Base-by-base conservation (phyloP, 1,284 basidiomycete genomes). In the Microbotryum silenes-acaulis region DNA sequence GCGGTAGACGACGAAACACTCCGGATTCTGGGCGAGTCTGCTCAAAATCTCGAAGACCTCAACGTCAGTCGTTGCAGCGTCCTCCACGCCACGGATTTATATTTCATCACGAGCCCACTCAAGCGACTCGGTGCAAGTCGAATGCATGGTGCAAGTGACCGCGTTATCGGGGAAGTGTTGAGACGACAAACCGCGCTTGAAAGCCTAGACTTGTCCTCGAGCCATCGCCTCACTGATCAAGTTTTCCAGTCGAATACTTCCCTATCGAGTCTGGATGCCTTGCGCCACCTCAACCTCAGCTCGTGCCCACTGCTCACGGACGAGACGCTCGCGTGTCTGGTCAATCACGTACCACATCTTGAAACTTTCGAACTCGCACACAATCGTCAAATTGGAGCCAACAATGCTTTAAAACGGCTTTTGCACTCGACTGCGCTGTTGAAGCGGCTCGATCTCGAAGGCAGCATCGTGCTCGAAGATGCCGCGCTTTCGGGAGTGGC, bases 301-400 rank as follows among this genome's bases (percentile, higher is more conserved):
- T 79, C 77, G n/a, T 93, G 90, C 72, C 74, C 79, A 6, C 76
- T 85, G 55, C 78, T 96, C 62, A 89, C 88, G 0, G 85, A 91
- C 70, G 78, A 78, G 37, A 85, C 85, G 4, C 86, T 88, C 71
- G 79, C 82, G 7, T 82, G 86, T 70, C 78, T 97, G 27, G 84
- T 87, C 6, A 75, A 84, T 71, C 79, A 83, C 12, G 79, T 91
- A 8, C 90, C 91, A 1, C 73, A 79, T 54, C 79, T 96, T n/a
- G 85, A 88, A 72, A 81, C 84, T 57, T 77, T 96, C 45, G 91
- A 97, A 76, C 74, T 94, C 61, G 88, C 87, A 1, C 84, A 85
- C 8, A 83, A 90, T 49, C 86, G 87, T 3, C 71, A 79, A n/a
- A 81, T 82, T 51, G 73, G 91, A 62, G 81, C 80, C 63, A 84